phyloP scores from a whole-genome alignment of 148 eudicot species.

The Selenicereus undatus region DNA sequence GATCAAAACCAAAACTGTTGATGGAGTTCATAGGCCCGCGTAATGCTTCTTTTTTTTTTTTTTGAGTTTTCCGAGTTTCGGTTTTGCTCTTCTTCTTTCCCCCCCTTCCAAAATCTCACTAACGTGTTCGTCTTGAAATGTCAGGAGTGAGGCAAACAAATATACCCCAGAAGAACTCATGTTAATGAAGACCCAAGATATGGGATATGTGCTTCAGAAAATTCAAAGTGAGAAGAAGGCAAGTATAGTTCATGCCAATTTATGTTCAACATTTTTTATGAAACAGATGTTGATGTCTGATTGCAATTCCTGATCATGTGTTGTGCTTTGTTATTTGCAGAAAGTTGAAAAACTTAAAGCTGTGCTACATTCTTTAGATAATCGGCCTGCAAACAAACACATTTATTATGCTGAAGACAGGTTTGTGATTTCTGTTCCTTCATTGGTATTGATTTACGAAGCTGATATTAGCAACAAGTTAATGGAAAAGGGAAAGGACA shows the following conservation, averaged over 20 bases:
- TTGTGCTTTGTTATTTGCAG: constrained; percentile 33
- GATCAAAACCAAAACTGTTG: constrained; percentile 53
- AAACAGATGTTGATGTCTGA: background rate
- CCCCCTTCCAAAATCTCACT: constrained; percentile 7
- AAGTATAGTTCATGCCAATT: background rate
- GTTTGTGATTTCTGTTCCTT: constrained; percentile 33
- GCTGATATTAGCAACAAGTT: background rate
- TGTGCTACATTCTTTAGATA: constrained; percentile 50
- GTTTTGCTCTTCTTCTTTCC: background rate
- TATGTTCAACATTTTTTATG: background rate
- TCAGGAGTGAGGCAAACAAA: constrained; percentile 65
- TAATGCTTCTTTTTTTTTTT: constrained; percentile 32
- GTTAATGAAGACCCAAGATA: constrained; percentile 84
- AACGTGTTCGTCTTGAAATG: constrained; percentile 6
- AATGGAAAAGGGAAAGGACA: background rate
- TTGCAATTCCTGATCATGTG: background rate
- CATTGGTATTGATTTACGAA: background rate
- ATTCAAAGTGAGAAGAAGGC: constrained; percentile 85
- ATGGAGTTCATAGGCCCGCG: constrained; percentile 74
- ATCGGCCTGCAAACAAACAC: constrained; percentile 48
- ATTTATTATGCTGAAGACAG: constrained; percentile 86
- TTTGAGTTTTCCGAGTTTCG: background rate
- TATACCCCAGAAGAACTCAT: constrained; percentile 67
- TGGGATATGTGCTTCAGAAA: constrained; percentile 63
- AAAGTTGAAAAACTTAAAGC: constrained; percentile 74